Evolutionary conservation across 2,329 filamentous ascomycete species (phyloP), one percentile per base, ranked within the genome.

Genomic region (Apiospora koreana): DNA sequence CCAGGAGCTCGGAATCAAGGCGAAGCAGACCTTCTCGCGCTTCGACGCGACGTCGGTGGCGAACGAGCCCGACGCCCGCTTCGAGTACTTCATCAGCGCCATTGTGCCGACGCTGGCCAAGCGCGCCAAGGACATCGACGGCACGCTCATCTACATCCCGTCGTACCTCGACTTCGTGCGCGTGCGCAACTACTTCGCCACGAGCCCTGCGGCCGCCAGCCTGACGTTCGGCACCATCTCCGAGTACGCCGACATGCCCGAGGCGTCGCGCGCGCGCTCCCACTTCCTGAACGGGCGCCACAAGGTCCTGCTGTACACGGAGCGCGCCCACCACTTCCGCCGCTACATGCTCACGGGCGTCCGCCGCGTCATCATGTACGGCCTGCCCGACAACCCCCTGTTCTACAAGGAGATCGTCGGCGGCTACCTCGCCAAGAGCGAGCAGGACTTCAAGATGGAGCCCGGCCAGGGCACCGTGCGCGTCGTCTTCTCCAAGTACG

Each of bases 161-260:
- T 94, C 92, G 0, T 98, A 98, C 81, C 91, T 98, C 71, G 96
- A 99, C 83, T 98, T 98, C 80, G 92, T 98, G 58, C 92, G 95
- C 54, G 87, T 99, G 71, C 91, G 96, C 69, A 99, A 98, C 83
- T 93, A 95, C 82, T 95, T 99, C 77, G 91, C 94, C 68, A 94
- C 91, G 41, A 91, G 91, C 21, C 76, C 84, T 12, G 81, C 84
- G n/a, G 86, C 87, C 35, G 83, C 83, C 70, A 83, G 77, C 71
- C 79, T 92, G 70, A 80, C 91, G 0, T 97, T 98, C 79, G 95
- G 94, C 68, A 89, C 91, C 42, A 92, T 99, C 46, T 95, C 93
- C 70, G 96, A 99, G 81, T 98, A 98, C 80, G 92, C 93, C 0
- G 89, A 93, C 64, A 85, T 92, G 9, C 88, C 91, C 9, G 94